Base-by-base conservation (phyloP, 371 early-diverging fungal species). In the Zopfochytrium polystomum region DNA sequence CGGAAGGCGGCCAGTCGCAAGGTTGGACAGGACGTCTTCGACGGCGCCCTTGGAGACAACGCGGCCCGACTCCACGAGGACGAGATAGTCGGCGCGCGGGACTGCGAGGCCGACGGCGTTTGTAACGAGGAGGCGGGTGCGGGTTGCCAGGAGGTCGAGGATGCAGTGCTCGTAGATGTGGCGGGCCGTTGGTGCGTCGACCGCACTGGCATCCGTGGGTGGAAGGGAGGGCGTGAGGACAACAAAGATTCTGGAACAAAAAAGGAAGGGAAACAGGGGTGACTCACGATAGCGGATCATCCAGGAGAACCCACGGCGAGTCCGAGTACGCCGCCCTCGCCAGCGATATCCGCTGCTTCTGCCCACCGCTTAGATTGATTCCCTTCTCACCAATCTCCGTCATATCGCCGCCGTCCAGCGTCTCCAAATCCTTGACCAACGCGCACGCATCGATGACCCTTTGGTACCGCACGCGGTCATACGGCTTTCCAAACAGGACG, bases 161-260 rank as follows among this genome's bases (percentile, higher is more conserved):
- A 82, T 74, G 26, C 71, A 66, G n/a, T n/a, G n/a, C n/a, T n/a
- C n/a, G n/a, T n/a, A n/a, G n/a, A n/a, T n/a, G n/a, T n/a, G n/a
- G n/a, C 85, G 85, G 3, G 90, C 95, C 1, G 96, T 96, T 43
- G 95, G 94, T 0, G 89, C 85, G 57, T 90, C 90, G 2, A 90
- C 87, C 0, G 91, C 90, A 51, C 53, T 52, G 13, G 7, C n/a
- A n/a, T n/a, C n/a, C n/a, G n/a, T n/a, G n/a, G n/a, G n/a, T n/a
- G n/a, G n/a, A n/a, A n/a, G n/a, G n/a, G n/a, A n/a, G n/a, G n/a
- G n/a, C n/a, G n/a, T n/a, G n/a, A n/a, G n/a, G n/a, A n/a, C n/a
- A n/a, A n/a, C 15, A 33, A 7, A 13, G 48, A 52, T 13, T 22
- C 54, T 58, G 15, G 56, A 62, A n/a, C 72, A 46, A 25, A 72